Evolutionary conservation across 2,329 filamentous ascomycete species (phyloP).

Genomic region (Colletotrichum gloeosporioides): DNA sequence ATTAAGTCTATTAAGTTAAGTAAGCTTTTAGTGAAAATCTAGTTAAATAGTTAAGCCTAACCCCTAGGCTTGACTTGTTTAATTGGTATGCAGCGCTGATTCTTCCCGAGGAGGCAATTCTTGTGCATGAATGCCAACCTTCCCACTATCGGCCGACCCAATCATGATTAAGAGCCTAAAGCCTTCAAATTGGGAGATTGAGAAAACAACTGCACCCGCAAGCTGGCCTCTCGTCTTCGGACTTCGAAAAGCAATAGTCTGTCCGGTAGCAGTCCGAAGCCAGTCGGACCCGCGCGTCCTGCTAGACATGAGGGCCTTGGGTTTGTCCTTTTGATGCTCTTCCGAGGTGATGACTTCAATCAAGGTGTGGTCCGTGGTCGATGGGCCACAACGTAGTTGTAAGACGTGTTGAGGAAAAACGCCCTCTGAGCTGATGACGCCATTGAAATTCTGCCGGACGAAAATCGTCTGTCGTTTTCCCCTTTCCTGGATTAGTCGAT

Average conservation of each 20-base stretch:
- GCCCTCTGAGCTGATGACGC: neutral
- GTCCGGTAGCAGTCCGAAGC: neutral
- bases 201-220: neutral
- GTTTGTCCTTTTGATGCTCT: neutral
- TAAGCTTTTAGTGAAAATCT: too few species aligned
- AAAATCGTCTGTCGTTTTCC: neutral
- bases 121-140: neutral
- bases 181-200: neutral
- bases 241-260: neutral
- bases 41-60: too few species aligned
- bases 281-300: neutral
- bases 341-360: neutral
- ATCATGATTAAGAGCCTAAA: neutral
- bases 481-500: rapidly evolving
- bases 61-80: too few species aligned
- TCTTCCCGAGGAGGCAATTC: neutral
- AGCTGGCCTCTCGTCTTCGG: neutral
- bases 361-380: neutral
- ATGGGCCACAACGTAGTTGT: neutral
- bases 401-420: neutral
- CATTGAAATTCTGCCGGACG: neutral
- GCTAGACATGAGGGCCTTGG: neutral
- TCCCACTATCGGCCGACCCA: neutral
- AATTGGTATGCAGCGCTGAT: too few species aligned
- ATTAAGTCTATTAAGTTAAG: too few species aligned